Evolutionary conservation across 2,329 filamentous ascomycete genomes (phyloP).

Genomic region (Curvularia lunata): DNA sequence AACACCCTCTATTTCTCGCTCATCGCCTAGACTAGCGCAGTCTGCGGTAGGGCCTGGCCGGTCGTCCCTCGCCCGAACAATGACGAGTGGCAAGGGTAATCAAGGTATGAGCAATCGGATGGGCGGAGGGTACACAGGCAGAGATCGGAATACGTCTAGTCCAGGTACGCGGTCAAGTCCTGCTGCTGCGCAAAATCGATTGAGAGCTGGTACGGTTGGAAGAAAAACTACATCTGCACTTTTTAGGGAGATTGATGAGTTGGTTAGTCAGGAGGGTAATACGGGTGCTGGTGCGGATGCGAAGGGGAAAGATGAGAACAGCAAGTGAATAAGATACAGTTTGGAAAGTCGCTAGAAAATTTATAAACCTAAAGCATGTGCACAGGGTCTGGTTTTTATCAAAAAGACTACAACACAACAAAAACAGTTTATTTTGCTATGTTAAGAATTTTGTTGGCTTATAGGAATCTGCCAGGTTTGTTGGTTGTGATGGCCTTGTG

Average conservation of each 20-base stretch:
- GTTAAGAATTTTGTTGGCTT: background rate
- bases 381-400: no score
- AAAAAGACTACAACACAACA: no score
- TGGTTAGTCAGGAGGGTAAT: constrained; percentile 24
- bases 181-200: background rate
- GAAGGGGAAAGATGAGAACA: background rate
- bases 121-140: constrained; percentile 1
- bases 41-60: constrained; percentile 13
- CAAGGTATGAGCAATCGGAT: constrained; percentile 22
- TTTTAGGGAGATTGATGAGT: constrained; percentile 38
- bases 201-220: background rate
- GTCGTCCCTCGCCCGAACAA: constrained; percentile 28
- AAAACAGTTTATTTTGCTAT: no score
- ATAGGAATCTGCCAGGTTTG: background rate
- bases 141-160: background rate
- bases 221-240: constrained; percentile 37
- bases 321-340: no score
- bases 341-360: background rate
- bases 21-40: constrained; percentile 15
- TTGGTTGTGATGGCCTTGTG: background rate
- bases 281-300: background rate
- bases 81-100: constrained; percentile 27
- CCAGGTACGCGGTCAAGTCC: background rate
- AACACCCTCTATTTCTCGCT: constrained; percentile 2
- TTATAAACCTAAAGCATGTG: background rate